phyloP scores from a whole-genome alignment of 768 basidiomycete genomes.

The Sporobolomyces pararoseus region DNA sequence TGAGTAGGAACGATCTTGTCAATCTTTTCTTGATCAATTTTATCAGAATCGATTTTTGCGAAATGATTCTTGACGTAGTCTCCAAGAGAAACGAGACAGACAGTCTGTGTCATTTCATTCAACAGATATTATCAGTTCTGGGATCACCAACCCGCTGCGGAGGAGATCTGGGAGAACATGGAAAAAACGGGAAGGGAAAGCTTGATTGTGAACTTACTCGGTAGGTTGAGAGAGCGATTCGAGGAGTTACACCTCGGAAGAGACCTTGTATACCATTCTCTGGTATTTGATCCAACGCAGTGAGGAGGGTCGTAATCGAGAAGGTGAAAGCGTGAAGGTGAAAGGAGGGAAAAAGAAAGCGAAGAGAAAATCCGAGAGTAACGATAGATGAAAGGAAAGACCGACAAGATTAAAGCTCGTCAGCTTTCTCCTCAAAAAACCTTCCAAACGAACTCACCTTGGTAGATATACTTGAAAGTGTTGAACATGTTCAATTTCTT shows the following conservation, averaged over 20 bases:
- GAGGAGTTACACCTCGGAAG: constrained; percentile 94
- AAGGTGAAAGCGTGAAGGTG: too few relatives aligned
- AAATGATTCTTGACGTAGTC: constrained; percentile 68
- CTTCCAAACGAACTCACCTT: constrained; percentile 49
- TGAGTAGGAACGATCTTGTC: constrained; percentile 5
- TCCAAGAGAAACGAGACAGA: constrained; percentile 94
- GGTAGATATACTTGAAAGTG: constrained; percentile 86
- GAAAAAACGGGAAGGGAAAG: too few relatives aligned
- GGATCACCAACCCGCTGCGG: too few relatives aligned
- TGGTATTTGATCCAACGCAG: background rate
- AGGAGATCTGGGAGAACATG: background rate
- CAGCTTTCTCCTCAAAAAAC: background rate
- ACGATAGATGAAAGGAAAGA: background rate
- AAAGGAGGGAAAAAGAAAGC: too few relatives aligned
- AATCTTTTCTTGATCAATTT: background rate
- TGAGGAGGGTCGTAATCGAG: too few relatives aligned
- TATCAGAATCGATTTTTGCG: background rate
- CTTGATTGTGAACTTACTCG: constrained; percentile 15
- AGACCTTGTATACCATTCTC: constrained; percentile 89
- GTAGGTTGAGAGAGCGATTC: constrained; percentile 91
- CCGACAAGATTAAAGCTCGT: background rate
- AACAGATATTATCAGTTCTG: too few relatives aligned
- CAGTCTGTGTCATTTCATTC: too few relatives aligned
- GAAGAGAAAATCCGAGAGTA: too few relatives aligned
- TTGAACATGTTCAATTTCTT: constrained; percentile 76